Evolutionary conservation across 2,329 filamentous ascomycete species (phyloP).

Genomic region (Colletotrichum euphorbiae): DNA sequence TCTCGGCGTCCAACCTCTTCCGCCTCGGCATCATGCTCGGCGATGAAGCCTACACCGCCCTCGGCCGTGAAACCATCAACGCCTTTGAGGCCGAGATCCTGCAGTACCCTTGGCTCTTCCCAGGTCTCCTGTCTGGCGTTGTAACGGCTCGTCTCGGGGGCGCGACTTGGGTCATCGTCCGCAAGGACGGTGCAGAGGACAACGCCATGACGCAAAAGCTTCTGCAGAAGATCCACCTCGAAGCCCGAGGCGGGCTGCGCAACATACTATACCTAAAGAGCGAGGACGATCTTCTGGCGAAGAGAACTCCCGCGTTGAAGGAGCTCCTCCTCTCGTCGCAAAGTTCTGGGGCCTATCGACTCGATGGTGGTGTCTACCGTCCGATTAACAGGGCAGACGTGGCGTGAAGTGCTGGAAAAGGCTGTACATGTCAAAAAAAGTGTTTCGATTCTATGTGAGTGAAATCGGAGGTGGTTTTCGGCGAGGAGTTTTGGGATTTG

Average conservation of each 20-base stretch:
- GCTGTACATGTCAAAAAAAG: background rate
- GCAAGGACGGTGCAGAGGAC: slow-evolving; percentile 21
- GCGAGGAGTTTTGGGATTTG: slow-evolving; percentile 20
- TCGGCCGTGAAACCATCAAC: slow-evolving; percentile 79
- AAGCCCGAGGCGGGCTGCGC: slow-evolving; percentile 46
- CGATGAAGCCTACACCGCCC: slow-evolving; percentile 70
- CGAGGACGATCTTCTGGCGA: slow-evolving; percentile 40
- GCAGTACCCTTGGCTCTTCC: slow-evolving; percentile 93
- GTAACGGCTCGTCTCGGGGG: slow-evolving; percentile 80
- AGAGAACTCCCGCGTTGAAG: slow-evolving; percentile 42
- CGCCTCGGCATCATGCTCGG: slow-evolving; percentile 78
- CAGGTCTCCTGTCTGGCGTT: slow-evolving; percentile 80
- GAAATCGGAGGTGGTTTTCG: background rate
- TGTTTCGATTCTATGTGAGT: background rate
- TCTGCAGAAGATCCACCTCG: slow-evolving; percentile 41
- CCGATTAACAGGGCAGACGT: slow-evolving; percentile 41
- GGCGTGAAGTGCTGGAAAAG: slow-evolving; percentile 1
- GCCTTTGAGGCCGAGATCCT: slow-evolving; percentile 93
- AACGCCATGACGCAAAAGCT: slow-evolving; percentile 34
- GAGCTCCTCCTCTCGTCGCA: slow-evolving; percentile 38
- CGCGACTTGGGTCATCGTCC: slow-evolving; percentile 51
- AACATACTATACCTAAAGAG: slow-evolving; percentile 43
- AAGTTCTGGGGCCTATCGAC: slow-evolving; percentile 41
- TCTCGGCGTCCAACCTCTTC: slow-evolving; percentile 89
- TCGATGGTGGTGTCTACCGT: slow-evolving; percentile 41